Evolutionary conservation across 208 protist genomes (phyloP), one percentile per base, ranked within the genome.

Genomic region (Crithidia expoeki): DNA sequence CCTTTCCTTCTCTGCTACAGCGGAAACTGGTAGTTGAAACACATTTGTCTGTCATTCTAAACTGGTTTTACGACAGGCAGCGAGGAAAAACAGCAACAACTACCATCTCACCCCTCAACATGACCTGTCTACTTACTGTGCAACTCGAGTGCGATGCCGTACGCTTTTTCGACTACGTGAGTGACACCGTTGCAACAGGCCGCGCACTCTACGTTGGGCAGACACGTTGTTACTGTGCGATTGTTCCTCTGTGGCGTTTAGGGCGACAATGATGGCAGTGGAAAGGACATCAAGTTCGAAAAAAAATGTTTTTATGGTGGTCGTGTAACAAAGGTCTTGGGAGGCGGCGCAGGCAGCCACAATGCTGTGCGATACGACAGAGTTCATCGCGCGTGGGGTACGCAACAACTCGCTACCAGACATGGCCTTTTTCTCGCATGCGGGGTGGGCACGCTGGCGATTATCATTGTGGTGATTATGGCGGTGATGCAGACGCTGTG

Each of bases 211-310:
- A 2, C 16, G 0, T 9, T n/a, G 21, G 34, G 49, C 17, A 36
- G 21, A 6, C 28, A 14, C 2, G 49, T 36, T 0, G 42, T 36
- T 5, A 40, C 67, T 17, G 68, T 60, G 57, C 68, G 50, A 30
- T 25, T 66, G 58, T 36, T 67, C 14, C 17, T 74, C 17, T 25
- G 38, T 33, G 57, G 58, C 19, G 68, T 57, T 17, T 57, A 67
- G 59, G 38, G 33, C 33, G 51, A 60, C 32, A 33, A 33, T 23
- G 19, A 4, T 25, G 19, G n/a, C 47, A 12, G 12, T 2, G 14
- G 65, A 17, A 19, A 64, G 11, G 34, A 56, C 40, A 21, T 66
- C 23, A 32, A 21, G 10, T 25, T 60, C 2, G n/a, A n/a, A n/a
- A n/a, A n/a, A n/a, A n/a, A n/a, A n/a, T n/a, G 16, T 65, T 7